Conservation (phyloP, 768 basidiomycete genomes). For the Leucosporidium creatinivorum region DNA sequence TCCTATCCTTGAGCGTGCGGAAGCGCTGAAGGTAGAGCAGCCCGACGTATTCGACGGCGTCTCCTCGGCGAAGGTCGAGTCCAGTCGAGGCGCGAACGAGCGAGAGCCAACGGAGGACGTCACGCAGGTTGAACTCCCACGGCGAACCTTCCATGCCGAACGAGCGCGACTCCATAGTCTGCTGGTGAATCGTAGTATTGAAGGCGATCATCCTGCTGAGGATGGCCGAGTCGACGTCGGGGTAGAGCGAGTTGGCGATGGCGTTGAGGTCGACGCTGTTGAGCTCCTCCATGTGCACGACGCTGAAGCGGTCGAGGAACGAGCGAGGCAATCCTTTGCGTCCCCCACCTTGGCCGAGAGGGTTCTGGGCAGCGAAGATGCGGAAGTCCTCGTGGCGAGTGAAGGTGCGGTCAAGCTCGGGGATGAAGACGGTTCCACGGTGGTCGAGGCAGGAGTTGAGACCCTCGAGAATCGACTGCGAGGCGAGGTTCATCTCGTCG, state of each 20-base stretch:
- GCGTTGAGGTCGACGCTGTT: conserved; percentile 65
- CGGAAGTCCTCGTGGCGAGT: conserved; percentile 84
- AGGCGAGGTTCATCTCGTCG: conserved; percentile 98
- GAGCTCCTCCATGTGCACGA: conserved; percentile 85
- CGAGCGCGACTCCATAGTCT: conserved; percentile 55
- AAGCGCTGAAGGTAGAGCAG: conserved; percentile 80
- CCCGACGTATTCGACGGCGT: conserved; percentile 57
- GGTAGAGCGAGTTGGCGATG: conserved; percentile 69
- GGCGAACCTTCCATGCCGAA: conserved; percentile 54
- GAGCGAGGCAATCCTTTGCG: conserved; percentile 96
- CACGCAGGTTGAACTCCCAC: conserved; percentile 98
- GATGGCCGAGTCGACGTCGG: conserved; percentile 50
- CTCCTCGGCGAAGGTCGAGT: conserved; percentile 37
- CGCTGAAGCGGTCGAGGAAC: conserved; percentile 96
- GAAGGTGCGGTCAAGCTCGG: conserved; percentile 86
- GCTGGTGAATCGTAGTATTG: conserved; percentile 63
- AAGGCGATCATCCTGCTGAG: conserved; percentile 73
- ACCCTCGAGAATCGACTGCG: conserved; percentile 92
- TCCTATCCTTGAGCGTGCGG: conserved; percentile 62
- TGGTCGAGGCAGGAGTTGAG: conserved; percentile 94
- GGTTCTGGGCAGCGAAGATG: conserved; percentile 97
- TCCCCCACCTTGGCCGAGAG: conserved; percentile 88
- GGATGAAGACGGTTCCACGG: conserved; percentile 87
- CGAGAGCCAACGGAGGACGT: conserved; percentile 79
- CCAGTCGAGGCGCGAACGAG: conserved; percentile 42